Evolutionary conservation across 768 basidiomycete genomes (phyloP).

Genomic region (Pleurotus salmoneostramineus): DNA sequence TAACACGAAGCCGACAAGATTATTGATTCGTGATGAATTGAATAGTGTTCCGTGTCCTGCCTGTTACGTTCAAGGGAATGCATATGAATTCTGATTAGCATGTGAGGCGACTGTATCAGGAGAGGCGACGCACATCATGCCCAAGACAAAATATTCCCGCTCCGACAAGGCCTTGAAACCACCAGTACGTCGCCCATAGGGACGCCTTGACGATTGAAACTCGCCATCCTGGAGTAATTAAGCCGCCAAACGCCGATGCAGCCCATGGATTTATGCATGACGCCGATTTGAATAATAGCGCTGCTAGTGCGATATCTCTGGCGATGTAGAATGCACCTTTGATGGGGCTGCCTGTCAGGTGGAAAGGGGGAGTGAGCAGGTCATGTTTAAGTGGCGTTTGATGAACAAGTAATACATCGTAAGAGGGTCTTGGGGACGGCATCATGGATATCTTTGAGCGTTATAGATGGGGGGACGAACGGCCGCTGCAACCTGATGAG

Average conservation of each 20-base stretch:
- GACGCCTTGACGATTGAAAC: slow-evolving; percentile 24
- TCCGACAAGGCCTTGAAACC: slow-evolving; percentile 46
- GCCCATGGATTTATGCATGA: slow-evolving; percentile 36
- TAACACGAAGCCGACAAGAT: slow-evolving; percentile 43
- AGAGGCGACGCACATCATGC: slow-evolving; percentile 19
- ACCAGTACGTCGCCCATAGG: slow-evolving; percentile 47
- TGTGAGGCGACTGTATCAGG: neutral
- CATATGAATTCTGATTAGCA: neutral
- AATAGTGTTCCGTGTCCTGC: slow-evolving; percentile 42
- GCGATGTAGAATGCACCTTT: slow-evolving; percentile 38
- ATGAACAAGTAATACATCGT: slow-evolving; percentile 24
- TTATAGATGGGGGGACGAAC: slow-evolving; percentile 45
- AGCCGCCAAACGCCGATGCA: slow-evolving; percentile 34
- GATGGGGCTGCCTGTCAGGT: slow-evolving; percentile 27
- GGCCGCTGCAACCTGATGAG: slow-evolving; percentile 33
- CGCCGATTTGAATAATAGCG: slow-evolving; percentile 40
- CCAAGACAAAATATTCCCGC: slow-evolving; percentile 51
- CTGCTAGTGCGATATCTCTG: slow-evolving; percentile 39
- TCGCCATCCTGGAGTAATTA: slow-evolving; percentile 24
- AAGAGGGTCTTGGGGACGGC: slow-evolving; percentile 52
- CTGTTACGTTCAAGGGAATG: slow-evolving; percentile 14
- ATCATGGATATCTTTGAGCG: slow-evolving; percentile 50
- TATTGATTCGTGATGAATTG: slow-evolving; percentile 30
- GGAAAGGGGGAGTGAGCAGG: neutral
- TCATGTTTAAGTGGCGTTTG: neutral